These are phyloP conservation scores for Cutaneotrichosporon sp. DNA, from an alignment of 1,284 basidiomycete species.

Conservation along the genomic window DNA sequence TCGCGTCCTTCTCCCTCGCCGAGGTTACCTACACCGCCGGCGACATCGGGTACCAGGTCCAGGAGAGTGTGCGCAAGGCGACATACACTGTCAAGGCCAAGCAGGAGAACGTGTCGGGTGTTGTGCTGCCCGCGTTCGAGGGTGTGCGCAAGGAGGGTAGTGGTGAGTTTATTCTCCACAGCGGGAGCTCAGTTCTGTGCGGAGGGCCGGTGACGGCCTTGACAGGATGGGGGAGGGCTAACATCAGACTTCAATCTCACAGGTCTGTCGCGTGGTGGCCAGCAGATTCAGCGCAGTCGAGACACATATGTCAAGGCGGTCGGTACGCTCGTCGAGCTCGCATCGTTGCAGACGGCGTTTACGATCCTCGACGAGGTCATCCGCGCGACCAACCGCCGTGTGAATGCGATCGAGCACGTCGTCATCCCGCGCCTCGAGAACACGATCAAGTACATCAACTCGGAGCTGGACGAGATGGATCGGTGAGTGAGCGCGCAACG, in stretches of 20 bases:
- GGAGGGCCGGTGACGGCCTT: too few species aligned
- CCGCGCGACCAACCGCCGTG: conserved; percentile 93
- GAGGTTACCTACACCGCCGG: conserved; percentile 98
- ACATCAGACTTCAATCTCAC: conserved; percentile 88
- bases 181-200: too few species aligned
- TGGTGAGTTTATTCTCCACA: conserved; percentile 57
- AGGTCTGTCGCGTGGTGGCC: conserved; percentile 95
- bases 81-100: conserved; percentile 90
- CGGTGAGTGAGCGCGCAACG: conserved; percentile 53
- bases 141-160: conserved; percentile 77
- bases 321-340: conserved; percentile 94
- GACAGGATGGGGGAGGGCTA: too few species aligned
- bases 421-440: conserved; percentile 95
- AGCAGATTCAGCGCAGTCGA: conserved; percentile 88
- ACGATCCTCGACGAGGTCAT: conserved; percentile 99
- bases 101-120: conserved; percentile 98
- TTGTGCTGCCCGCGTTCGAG: conserved; percentile 94
- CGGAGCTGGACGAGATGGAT: conserved; percentile 97
- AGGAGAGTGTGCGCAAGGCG: conserved; percentile 68
- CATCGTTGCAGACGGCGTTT: conserved; percentile 95
- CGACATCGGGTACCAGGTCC: conserved; percentile 90
- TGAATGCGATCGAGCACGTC: conserved; percentile 98
- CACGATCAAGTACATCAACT: conserved; percentile 94
- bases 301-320: conserved; percentile 97
- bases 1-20: conserved; percentile 96